Conservation (phyloP, 371 early-diverging fungal species). For the Zopfochytrium polystomum region DNA sequence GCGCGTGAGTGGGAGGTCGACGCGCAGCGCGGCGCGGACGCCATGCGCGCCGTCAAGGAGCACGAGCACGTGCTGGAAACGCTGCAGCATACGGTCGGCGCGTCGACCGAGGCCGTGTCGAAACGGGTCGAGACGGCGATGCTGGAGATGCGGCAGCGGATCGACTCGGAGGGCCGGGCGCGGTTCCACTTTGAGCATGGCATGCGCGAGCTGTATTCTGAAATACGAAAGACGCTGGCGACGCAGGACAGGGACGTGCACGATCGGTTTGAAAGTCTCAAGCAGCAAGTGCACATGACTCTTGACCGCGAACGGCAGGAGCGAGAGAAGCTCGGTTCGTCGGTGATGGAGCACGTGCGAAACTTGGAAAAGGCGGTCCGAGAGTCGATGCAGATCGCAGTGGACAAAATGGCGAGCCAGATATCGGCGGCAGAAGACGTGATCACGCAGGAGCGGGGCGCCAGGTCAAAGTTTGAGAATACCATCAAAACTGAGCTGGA, state of each 20-base stretch:
- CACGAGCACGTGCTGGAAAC: slow-evolving; percentile 35
- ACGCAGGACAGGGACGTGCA: slow-evolving; percentile 26
- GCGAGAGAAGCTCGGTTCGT: slow-evolving; percentile 14
- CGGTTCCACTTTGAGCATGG: slow-evolving; percentile 33
- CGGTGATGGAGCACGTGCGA: slow-evolving; percentile 22
- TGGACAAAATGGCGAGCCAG: slow-evolving; percentile 26
- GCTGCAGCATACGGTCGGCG: slow-evolving; percentile 26
- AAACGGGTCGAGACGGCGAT: slow-evolving; percentile 29
- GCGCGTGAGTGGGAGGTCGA: slow-evolving; percentile 36
- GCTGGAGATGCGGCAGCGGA: slow-evolving; percentile 25
- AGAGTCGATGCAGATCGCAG: slow-evolving; percentile 17
- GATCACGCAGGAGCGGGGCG: slow-evolving; percentile 19
- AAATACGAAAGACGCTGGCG: slow-evolving; percentile 26
- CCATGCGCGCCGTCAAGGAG: slow-evolving; percentile 32
- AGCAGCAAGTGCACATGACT: slow-evolving; percentile 12
- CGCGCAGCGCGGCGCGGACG: slow-evolving; percentile 31
- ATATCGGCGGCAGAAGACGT: slow-evolving; percentile 15
- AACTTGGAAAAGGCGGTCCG: slow-evolving; percentile 18
- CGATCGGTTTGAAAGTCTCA: slow-evolving; percentile 33
- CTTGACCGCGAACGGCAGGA: slow-evolving; percentile 36
- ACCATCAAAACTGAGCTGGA: slow-evolving; percentile 19
- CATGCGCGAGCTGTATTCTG: slow-evolving; percentile 31
- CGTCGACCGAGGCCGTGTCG: slow-evolving; percentile 17
- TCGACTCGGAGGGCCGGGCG: slow-evolving; percentile 37
- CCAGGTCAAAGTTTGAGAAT: slow-evolving; percentile 22